A percentile compares a stretch with the other conserved stretches of the same genome.
phyloP scores from a whole-genome alignment of 306 rosid genomes.

The Trichosanthes truncata region DNA sequence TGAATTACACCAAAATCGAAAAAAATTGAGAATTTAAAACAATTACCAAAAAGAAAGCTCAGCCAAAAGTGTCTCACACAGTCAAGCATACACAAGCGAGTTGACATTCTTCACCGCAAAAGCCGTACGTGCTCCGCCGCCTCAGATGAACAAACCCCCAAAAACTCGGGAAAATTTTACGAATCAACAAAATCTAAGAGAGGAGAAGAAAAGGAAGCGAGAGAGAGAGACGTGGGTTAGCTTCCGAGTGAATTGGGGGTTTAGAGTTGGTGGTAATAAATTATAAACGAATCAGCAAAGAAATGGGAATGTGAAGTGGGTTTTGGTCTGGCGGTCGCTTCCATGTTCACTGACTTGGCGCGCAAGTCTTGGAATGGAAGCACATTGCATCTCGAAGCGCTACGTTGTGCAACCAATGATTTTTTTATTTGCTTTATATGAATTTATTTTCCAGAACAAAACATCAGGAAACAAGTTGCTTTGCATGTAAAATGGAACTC shows the following conservation, averaged over 20 bases:
- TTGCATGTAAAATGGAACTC: too few relatives aligned
- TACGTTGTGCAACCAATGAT: too few relatives aligned
- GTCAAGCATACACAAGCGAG: not conserved
- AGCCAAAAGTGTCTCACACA: not conserved
- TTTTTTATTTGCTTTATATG: too few relatives aligned
- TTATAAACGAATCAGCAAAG: not conserved
- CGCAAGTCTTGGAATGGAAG: not conserved
- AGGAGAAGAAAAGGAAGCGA: not conserved
- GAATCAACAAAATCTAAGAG: not conserved
- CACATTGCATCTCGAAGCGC: too few relatives aligned
- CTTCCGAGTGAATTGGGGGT: not conserved
- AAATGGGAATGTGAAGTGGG: not conserved
- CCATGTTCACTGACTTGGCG: not conserved
- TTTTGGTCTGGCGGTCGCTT: too few relatives aligned
- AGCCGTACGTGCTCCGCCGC: not conserved
- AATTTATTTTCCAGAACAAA: too few relatives aligned
- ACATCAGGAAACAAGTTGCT: too few relatives aligned
- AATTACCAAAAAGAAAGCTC: not conserved
- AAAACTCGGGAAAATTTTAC: not conserved
- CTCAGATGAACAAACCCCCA: conserved; percentile 8
- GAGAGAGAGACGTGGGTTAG: not conserved
- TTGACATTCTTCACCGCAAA: not conserved
- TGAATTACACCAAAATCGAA: not conserved
- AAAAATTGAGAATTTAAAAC: not conserved
- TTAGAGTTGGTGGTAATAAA: not conserved